A percentile compares a stretch with the other conserved stretches of the same genome.
These are phyloP conservation scores for Cyberlindnera misumaiensis DNA, from an alignment of 805 yeast genomes.

Conservation along the genomic window DNA sequence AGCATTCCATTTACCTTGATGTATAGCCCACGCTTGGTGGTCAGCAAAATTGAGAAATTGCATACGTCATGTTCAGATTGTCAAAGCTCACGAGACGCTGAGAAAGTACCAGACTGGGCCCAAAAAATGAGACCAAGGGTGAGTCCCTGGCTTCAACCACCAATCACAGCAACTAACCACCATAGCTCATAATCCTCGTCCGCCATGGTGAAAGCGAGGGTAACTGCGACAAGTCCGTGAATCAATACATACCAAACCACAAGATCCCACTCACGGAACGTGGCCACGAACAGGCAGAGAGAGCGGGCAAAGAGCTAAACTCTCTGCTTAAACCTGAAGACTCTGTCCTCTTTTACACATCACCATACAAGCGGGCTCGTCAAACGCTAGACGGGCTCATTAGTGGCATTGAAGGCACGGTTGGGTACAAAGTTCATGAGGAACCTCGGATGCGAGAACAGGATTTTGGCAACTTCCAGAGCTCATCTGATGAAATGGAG, in stretches of 20 bases:
- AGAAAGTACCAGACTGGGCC: background rate
- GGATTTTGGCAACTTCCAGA: conserved; percentile 91
- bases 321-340: conserved; percentile 41
- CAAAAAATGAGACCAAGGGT: conserved; percentile 23
- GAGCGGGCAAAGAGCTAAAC: conserved; percentile 52
- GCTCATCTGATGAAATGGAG: conserved; percentile 69
- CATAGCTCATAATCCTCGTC: conserved; percentile 57
- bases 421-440: conserved; percentile 58
- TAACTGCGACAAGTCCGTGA: conserved; percentile 77
- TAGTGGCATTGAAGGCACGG: conserved; percentile 39
- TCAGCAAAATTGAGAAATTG: background rate
- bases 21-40: too few species aligned
- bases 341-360: conserved; percentile 69
- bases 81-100: background rate
- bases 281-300: conserved; percentile 60
- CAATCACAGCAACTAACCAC: background rate
- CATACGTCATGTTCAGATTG: background rate
- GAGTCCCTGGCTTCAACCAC: conserved; percentile 2
- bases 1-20: too few species aligned
- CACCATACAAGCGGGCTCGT: conserved; percentile 80
- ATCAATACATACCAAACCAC: conserved; percentile 75
- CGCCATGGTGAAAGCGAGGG: conserved; percentile 95
- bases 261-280: conserved; percentile 60
- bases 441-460: conserved; percentile 93
- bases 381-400: conserved; percentile 74